Evolutionary conservation across 176 grass and related monocot species (phyloP).

Genomic region (Themeda triandra): DNA sequence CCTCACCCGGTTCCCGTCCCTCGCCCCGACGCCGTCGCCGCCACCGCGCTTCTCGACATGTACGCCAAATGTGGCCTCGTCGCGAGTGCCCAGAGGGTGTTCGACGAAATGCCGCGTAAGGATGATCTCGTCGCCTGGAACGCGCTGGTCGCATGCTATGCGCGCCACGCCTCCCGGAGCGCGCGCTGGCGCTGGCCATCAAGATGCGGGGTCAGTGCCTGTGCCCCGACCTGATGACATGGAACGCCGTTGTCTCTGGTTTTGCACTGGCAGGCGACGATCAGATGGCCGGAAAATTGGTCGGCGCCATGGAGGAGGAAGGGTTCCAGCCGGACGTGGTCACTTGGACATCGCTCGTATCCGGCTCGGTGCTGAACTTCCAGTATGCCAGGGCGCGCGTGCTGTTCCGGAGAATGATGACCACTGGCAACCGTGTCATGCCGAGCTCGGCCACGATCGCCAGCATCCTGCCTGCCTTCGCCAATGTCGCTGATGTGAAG

Average conservation of each 20-base stretch:
- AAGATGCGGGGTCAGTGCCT: conserved; percentile 48
- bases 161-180: conserved; percentile 39
- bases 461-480: conserved; percentile 58
- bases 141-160: conserved; percentile 58
- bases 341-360: conserved; percentile 64
- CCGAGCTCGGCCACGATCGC: conserved; percentile 50
- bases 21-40: conserved; percentile 41
- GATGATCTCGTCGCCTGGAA: conserved; percentile 64
- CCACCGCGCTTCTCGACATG: conserved; percentile 59
- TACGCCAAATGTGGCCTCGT: conserved; percentile 53
- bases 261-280: conserved; percentile 42
- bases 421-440: conserved; percentile 6
- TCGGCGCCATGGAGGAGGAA: conserved; percentile 40
- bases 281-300: conserved; percentile 30
- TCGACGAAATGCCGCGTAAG: conserved; percentile 35
- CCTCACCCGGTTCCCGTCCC: conserved; percentile 13
- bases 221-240: conserved; percentile 45
- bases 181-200: conserved; percentile 39
- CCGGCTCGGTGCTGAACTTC: conserved; percentile 52
- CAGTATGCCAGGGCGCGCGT: conserved; percentile 33
- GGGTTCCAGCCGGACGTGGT: conserved; percentile 50
- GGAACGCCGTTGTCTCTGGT: conserved; percentile 51
- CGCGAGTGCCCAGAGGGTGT: conserved; percentile 48
- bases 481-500: conserved; percentile 45
- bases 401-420: conserved; percentile 51